phyloP scores from a whole-genome alignment of 2,329 filamentous ascomycete species.

The Aspergillus fischeri region DNA sequence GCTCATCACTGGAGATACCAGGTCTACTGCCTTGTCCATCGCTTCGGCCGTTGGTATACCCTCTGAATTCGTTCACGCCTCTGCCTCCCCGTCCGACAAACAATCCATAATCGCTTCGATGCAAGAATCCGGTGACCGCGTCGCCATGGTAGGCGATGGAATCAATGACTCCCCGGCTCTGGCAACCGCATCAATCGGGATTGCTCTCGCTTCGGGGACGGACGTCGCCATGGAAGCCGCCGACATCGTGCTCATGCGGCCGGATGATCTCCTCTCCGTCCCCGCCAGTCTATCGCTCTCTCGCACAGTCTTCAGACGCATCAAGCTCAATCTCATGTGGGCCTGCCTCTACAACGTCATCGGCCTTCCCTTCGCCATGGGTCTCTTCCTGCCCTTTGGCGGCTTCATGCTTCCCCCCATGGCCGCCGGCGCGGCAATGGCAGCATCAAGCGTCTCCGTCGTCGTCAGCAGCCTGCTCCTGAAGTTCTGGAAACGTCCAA shows the following conservation, averaged over 20 bases:
- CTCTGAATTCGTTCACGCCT: constrained; percentile 70
- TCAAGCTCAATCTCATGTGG: constrained; percentile 91
- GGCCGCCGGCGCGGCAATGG: constrained; percentile 94
- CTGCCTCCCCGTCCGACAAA: constrained; percentile 88
- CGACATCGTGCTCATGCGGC: constrained; percentile 91
- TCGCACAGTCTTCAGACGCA: constrained; percentile 80
- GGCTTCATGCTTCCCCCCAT: constrained; percentile 80
- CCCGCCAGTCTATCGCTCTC: constrained; percentile 79
- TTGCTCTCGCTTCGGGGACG: constrained; percentile 86
- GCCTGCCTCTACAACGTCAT: constrained; percentile 89
- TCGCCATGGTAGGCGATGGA: constrained; percentile 97
- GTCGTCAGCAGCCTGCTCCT: constrained; percentile 78
- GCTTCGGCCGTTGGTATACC: constrained; percentile 79
- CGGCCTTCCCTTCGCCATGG: constrained; percentile 95
- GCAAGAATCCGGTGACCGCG: constrained; percentile 68
- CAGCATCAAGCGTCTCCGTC: constrained; percentile 82
- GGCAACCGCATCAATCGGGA: constrained; percentile 86
- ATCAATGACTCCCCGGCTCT: constrained; percentile 98
- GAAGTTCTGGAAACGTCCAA: constrained; percentile 78
- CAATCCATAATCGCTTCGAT: constrained; percentile 76
- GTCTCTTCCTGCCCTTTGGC: constrained; percentile 85
- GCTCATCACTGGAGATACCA: constrained; percentile 91
- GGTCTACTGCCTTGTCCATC: constrained; percentile 76
- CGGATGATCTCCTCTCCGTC: constrained; percentile 88
- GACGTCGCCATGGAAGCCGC: constrained; percentile 98